Base-by-base conservation (phyloP, 352 stramenopile genomes). In the Plasmopara muralis region DNA sequence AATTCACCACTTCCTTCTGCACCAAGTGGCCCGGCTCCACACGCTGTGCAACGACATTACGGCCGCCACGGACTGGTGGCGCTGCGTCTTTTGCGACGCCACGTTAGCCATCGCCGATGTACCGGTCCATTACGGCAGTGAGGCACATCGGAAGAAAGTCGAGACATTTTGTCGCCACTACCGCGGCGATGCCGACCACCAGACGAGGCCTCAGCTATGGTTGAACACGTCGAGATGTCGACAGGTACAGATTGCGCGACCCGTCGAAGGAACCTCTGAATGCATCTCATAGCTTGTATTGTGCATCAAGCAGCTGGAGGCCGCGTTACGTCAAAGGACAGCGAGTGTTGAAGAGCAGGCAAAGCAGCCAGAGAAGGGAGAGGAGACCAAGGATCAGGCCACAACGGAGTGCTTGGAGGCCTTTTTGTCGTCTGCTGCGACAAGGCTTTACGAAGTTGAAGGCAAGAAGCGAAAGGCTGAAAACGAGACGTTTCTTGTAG, bases 131-230 rank as follows among this genome's bases (percentile, higher is more conserved):
- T 73, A 70, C 39, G 62, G 52, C 7, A 60, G 64, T 7, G 39
- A 62, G 7, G 16, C 20, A 1, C 80, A 90, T 34, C 59, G 51
- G 5, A 60, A 60, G 34, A 41, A 56, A 3, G 57, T 90, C 20
- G 50, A 80, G 9, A 25, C 46, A 1, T 90, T 90, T 47, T 90
- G 80, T 40, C 57, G 57, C 34, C 50, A 65, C 6, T 50, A 88
- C 44, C 69, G 68, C n/a, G 85, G 77, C 50, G 80, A 87, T 52
- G 58, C 64, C 5, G 53, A 68, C 39, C 71, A 67, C 14, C 30
- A 68, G 30, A 31, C 48, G n/a, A 65, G 80, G 10, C 28, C 50
- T 2, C 53, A 74, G 45, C 58, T 90, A 28, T 74, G 61, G 42
- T 45, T 88, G 8, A 14, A 50, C n/a, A 25, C 67, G 2, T 47